phyloP scores from a whole-genome alignment of 2,329 filamentous ascomycete genomes.

The Lachnellula arida region DNA sequence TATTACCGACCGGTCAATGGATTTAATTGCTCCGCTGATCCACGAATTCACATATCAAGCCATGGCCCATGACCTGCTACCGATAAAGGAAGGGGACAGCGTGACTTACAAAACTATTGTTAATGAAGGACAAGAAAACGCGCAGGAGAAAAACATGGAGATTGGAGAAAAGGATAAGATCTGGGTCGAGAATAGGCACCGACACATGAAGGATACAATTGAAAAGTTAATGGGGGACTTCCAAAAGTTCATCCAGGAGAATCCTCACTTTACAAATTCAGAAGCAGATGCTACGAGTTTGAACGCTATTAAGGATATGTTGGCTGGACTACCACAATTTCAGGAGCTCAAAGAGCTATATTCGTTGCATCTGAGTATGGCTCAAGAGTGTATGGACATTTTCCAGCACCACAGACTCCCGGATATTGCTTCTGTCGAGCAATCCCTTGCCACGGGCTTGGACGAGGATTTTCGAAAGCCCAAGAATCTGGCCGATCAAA shows the following conservation, averaged over 20 bases:
- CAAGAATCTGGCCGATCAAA: constrained; percentile 80
- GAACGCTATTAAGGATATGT: constrained; percentile 94
- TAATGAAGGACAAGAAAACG: constrained; percentile 66
- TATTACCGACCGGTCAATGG: constrained; percentile 90
- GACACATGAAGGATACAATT: constrained; percentile 97
- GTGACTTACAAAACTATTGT: constrained; percentile 76
- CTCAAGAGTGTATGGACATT: constrained; percentile 91
- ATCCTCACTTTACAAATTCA: constrained; percentile 84
- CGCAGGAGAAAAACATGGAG: constrained; percentile 85
- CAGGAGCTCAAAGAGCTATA: constrained; percentile 95
- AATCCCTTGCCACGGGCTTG: constrained; percentile 84
- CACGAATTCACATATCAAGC: constrained; percentile 99
- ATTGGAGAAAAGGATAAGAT: constrained; percentile 87
- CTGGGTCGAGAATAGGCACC: constrained; percentile 91
- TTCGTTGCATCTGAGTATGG: constrained; percentile 92
- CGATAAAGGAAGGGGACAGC: constrained; percentile 84
- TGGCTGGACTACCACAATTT: constrained; percentile 90
- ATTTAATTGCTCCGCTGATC: constrained; percentile 77
- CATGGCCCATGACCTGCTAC: constrained; percentile 91
- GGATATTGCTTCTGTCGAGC: constrained; percentile 84
- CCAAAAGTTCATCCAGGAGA: constrained; percentile 82
- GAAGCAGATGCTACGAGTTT: constrained; percentile 67
- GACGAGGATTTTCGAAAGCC: constrained; percentile 91
- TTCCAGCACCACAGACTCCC: constrained; percentile 82
- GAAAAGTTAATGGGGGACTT: constrained; percentile 91